Evolutionary conservation across 1,139 yeast genomes (phyloP).

Genomic region (Protomyces lactucae-debilis): DNA sequence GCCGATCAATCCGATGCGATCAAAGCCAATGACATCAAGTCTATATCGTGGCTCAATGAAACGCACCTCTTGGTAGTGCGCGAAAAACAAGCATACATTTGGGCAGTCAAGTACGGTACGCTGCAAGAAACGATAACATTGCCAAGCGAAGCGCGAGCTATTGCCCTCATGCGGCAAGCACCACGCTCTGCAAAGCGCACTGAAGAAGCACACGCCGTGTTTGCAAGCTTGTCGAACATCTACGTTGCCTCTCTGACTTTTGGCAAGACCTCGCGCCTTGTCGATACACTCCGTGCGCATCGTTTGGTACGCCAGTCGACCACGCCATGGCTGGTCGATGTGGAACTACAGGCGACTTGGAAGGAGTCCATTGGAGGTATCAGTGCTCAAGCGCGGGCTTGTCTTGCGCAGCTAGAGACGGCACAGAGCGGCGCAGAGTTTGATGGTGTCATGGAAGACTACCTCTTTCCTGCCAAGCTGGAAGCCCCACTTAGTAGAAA

Average conservation of each 20-base stretch:
- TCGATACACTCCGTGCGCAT: slow-evolving; percentile 5
- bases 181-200: not conserved
- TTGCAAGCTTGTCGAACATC: not conserved
- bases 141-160: not conserved
- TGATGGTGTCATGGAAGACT: slow-evolving; percentile 12
- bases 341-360: slow-evolving; percentile 18
- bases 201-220: not conserved
- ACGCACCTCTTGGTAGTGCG: not conserved
- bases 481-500: not conserved
- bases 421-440: slow-evolving; percentile 4
- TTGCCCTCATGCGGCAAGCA: not conserved
- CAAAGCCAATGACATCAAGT: not conserved
- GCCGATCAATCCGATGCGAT: not conserved
- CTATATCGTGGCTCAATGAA: not conserved
- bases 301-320: not conserved
- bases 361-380: slow-evolving; percentile 8
- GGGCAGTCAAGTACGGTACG: slow-evolving; percentile 2
- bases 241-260: slow-evolving; percentile 1
- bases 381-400: not conserved
- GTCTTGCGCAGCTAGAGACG: not conserved
- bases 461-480: not conserved
- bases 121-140: not conserved
- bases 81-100: not conserved
- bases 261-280: not conserved
- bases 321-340: slow-evolving; percentile 11